phyloP scores from a whole-genome alignment of 2,329 filamentous ascomycete genomes.

The Trichoderma gracile region DNA sequence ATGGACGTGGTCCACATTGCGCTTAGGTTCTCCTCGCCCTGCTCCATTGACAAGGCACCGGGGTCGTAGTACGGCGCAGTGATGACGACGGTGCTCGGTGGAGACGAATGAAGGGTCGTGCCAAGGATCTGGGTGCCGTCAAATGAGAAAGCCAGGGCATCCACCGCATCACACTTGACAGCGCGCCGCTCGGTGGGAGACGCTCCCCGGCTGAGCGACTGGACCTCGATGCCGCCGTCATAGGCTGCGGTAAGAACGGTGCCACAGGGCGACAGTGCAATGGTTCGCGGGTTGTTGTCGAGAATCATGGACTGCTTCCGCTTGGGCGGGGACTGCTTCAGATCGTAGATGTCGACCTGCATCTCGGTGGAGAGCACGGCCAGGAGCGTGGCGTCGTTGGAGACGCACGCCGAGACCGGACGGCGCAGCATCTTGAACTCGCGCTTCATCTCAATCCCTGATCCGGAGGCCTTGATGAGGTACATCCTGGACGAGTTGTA shows the following conservation, averaged over 20 bases:
- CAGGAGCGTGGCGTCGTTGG: slow-evolving; percentile 73
- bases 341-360: slow-evolving; percentile 82
- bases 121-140: slow-evolving; percentile 79
- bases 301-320: slow-evolving; percentile 74
- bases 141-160: slow-evolving; percentile 71
- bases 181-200: slow-evolving; percentile 68
- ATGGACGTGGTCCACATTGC: slow-evolving; percentile 85
- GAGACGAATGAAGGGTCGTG: slow-evolving; percentile 65
- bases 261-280: slow-evolving; percentile 79
- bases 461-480: slow-evolving; percentile 66
- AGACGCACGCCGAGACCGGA: slow-evolving; percentile 74
- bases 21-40: slow-evolving; percentile 69
- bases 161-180: slow-evolving; percentile 76
- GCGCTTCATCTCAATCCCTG: slow-evolving; percentile 64
- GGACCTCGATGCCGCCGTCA: slow-evolving; percentile 85
- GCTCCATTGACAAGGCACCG: slow-evolving; percentile 63
- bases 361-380: slow-evolving; percentile 80
- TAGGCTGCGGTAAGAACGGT: slow-evolving; percentile 82
- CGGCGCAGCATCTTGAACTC: slow-evolving; percentile 79
- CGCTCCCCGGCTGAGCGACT: slow-evolving; percentile 67
- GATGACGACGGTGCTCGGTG: slow-evolving; percentile 71
- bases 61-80: slow-evolving; percentile 79
- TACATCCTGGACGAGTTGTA: slow-evolving; percentile 86
- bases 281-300: slow-evolving; percentile 74
- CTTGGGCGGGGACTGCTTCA: slow-evolving; percentile 64